Conservation (phyloP, 805 yeast species). For the Danielia reshetovae region DNA sequence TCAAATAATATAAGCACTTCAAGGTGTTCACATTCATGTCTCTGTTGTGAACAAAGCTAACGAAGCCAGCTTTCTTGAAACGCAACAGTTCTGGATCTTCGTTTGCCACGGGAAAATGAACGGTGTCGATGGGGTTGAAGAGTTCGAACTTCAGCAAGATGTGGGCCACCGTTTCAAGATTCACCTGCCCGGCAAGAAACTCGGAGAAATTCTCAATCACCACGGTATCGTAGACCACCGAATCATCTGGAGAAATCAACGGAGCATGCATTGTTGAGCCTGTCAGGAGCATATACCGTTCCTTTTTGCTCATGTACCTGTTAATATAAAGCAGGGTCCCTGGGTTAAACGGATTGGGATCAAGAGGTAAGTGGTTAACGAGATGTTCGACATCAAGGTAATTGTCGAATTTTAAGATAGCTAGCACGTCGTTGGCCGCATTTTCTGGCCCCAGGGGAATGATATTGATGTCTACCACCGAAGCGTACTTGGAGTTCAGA, state of each 20-base stretch:
- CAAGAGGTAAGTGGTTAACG: constrained; percentile 15
- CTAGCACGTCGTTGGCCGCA: constrained; percentile 6
- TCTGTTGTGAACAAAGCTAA: constrained; percentile 37
- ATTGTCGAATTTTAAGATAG: constrained; percentile 29
- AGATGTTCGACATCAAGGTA: constrained; percentile 32
- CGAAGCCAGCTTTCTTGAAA: constrained; percentile 36
- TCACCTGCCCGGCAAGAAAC: constrained; percentile 42
- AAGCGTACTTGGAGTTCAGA: constrained; percentile 14
- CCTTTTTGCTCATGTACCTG: constrained; percentile 62
- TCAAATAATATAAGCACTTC: constrained; percentile 45
- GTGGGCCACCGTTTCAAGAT: constrained; percentile 20
- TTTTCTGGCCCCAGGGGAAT: constrained; percentile 8
- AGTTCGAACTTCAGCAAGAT: constrained; percentile 41
- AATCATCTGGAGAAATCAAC: constrained; percentile 4
- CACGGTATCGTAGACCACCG: constrained; percentile 21
- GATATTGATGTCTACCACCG: constrained; percentile 20
- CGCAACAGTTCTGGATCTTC: constrained; percentile 35
- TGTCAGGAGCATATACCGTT: constrained; percentile 45
- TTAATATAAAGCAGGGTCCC: constrained; percentile 47
- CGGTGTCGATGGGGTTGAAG: constrained; percentile 47
- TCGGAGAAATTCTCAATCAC: constrained; percentile 45
- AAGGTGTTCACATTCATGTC: constrained; percentile 44
- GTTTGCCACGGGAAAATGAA: constrained; percentile 49
- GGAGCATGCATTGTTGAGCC: too few species aligned
- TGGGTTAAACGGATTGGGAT: constrained; percentile 20